Evolutionary conservation across 208 protist species (phyloP), one percentile per base, ranked within the genome.

Genomic region (Leishmania amazonensis): DNA sequence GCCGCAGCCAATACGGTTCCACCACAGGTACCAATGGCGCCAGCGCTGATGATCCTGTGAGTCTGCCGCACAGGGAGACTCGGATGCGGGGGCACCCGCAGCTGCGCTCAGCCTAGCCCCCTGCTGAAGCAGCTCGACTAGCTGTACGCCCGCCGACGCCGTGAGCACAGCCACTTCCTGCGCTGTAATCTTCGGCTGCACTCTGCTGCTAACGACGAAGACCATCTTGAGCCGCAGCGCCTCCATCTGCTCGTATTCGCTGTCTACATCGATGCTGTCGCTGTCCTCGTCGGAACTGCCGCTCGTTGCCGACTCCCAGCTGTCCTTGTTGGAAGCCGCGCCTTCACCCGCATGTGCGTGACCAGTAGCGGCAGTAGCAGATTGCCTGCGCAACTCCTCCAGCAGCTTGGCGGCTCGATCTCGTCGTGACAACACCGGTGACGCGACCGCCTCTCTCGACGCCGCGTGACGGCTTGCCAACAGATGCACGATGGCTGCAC

Each of bases 171-270:
- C 87, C 49, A 90, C 81, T 58, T 89, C 87, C 51, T 86, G 84
- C n/a, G 93, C 75, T 24, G 78, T 58, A 38, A 92, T 71, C 65
- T 88, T 90, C n/a, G 84, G 87, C 49, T 83, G 58, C 24, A 87
- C 87, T 13, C 45, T 53, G 67, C 87, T 84, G 4, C 88, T 85
- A n/a, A 96, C 85, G 13, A 96, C 83, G 57, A 96, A 86, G 28
- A 94, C 83, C 90, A 96, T 93, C 79, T 95, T 95, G n/a, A 96
- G 81, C 11, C 76, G 82, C 15, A 94, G 74, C 0, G 81, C 82
- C 81, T 93, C 90, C 64, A 94, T 88, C 1, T 79, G 71, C 67
- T 91, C 88, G 57, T 87, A 89, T 83, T 92, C 89, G 62, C 75
- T 89, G 70, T 90, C 87, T 4, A n/a, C 64, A 2, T 79, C 83